Base-by-base conservation (phyloP, 805 yeast species). In the Candida sakaeoensis region DNA sequence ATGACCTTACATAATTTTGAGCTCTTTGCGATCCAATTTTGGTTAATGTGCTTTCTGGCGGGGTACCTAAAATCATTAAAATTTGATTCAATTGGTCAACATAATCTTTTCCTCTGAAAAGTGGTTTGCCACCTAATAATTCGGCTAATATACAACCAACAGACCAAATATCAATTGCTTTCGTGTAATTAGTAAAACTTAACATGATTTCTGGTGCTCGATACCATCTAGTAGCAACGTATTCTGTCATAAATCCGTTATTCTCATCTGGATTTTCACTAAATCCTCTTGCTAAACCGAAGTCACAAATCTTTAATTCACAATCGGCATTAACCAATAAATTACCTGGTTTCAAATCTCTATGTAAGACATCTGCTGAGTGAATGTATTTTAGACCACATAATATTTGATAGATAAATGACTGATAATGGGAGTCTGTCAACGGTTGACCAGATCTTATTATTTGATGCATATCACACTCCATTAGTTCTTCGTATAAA, bases 201-300 rank as follows among this genome's bases (percentile, higher is more conserved):
- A 93, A 72, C 89, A 93, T 91, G 62, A 93, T 89, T 57, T 93
- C 99, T 0, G 99, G 99, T 3, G 99, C 99, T 50, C 99, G 73
- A 63, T 93, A 93, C 99, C 99, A 93, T 59, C 99, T 75, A 1
- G 99, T 93, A 23, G 99, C 98, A 19, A 93, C 99, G 58, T 93
- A 93, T 61, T 91, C 98, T 1, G 99, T 93, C 71, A 91, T 68
- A 54, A 88, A 91, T n/a, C 96, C 97, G 23, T 85, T 85, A 51
- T 89, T 88, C 51, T 82, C 85, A 44, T 82, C 90, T 1, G 89
- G 85, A 53, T 82, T 83, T 44, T 80, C 80, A 8, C 88, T 79
- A 50, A 84, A 89, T 26, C 97, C 96, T 58, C 97, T 76, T 1
- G 98, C 97, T 43, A 91, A 72, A 13, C 99, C 98, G 60, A 91